phyloP scores from a whole-genome alignment of 441 rosid species.

The Syzygium malaccense region DNA sequence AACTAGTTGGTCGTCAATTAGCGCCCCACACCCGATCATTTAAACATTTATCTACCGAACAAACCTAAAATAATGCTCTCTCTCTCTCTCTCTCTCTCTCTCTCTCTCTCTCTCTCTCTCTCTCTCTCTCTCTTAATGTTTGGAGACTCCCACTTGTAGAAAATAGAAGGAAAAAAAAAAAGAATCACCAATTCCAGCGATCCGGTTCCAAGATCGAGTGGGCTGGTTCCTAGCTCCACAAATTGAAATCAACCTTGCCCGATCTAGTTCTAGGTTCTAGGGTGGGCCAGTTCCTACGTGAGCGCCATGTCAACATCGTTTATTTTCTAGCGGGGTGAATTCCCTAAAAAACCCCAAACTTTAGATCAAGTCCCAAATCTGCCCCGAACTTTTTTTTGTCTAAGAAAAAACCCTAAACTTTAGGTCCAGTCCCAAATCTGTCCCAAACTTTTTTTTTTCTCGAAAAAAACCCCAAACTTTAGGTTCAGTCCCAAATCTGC shows the following conservation, averaged over 20 bases:
- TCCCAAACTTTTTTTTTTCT: no score
- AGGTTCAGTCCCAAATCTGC: no score
- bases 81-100: no score
- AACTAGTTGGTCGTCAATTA: neutral
- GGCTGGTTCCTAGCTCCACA: neutral
- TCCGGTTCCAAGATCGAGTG: fast-evolving
- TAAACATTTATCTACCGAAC: neutral
- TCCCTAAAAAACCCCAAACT: no score
- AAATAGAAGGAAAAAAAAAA: neutral
- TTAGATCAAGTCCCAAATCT: no score
- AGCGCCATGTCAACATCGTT: no score
- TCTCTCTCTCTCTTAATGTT: neutral
- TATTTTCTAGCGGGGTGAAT: no score
- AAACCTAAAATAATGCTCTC: neutral
- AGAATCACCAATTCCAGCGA: neutral
- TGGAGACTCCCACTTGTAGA: neutral
- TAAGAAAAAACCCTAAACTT: no score
- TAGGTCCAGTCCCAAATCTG: no score
- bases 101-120: no score
- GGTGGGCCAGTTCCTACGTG: neutral
- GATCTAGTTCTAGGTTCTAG: neutral
- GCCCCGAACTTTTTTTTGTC: no score
- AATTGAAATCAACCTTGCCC: neutral
- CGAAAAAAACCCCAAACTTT: no score
- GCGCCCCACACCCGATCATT: neutral